Conservation (phyloP, 2,329 filamentous ascomycete genomes). For the Alternaria tenuissima region DNA sequence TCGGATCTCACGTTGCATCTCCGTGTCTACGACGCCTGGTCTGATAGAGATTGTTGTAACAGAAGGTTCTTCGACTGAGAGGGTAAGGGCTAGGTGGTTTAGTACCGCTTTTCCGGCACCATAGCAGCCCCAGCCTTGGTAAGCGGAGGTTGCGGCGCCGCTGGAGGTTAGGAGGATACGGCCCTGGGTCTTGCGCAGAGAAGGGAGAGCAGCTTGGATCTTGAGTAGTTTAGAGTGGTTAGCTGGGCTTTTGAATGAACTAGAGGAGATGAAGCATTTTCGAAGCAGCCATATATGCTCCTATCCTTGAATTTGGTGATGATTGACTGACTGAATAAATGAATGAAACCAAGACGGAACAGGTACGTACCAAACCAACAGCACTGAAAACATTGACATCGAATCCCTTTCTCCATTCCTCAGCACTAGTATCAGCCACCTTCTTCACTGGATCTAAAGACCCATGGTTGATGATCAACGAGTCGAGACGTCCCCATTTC, state of each 20-base stretch:
- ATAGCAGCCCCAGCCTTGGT: conserved; percentile 80
- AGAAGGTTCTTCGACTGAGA: conserved; percentile 78
- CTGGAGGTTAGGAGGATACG: conserved; percentile 81
- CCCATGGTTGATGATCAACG: conserved; percentile 88
- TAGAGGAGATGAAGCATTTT: neutral
- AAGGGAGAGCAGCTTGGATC: conserved; percentile 74
- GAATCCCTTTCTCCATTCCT: conserved; percentile 79
- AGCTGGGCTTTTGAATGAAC: neutral
- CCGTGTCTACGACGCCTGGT: conserved; percentile 85
- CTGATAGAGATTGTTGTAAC: conserved; percentile 76
- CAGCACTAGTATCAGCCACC: conserved; percentile 71
- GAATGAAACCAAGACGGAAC: conserved; percentile 2
- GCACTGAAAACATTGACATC: conserved; percentile 89
- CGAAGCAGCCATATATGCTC: neutral
- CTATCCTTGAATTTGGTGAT: too few species aligned
- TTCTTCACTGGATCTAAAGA: conserved; percentile 77
- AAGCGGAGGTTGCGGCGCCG: conserved; percentile 73
- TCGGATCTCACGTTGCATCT: conserved; percentile 86
- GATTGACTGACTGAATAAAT: neutral
- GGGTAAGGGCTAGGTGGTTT: conserved; percentile 78
- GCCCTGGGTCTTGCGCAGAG: conserved; percentile 73
- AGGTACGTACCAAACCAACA: conserved; percentile 73
- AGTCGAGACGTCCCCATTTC: conserved; percentile 78
- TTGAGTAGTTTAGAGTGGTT: neutral
- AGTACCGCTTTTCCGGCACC: conserved; percentile 83